Evolutionary conservation across 768 basidiomycete species (phyloP), one percentile per base, ranked within the genome.

Genomic region (Cystobasidium onofrii): DNA sequence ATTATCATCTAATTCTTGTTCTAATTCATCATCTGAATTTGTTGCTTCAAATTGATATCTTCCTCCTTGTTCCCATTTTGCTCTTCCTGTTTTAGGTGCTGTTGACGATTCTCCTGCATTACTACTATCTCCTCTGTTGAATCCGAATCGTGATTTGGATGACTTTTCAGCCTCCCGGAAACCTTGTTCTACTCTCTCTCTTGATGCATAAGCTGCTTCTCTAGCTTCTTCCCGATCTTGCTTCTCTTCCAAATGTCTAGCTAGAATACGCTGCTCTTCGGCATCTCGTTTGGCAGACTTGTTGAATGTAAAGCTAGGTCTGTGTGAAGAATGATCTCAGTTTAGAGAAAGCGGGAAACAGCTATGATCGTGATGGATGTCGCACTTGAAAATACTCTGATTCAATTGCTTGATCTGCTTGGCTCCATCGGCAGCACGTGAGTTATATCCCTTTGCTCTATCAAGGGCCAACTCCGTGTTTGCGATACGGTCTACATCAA

Each of bases 381-480:
- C 92, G 10, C 91, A 94, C 62, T 88, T 87, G 84, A 99, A 97
- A 80, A 99, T 98, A 44, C 91, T 93, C 39, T 88, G 86, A 81
- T 97, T 97, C 71, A 99, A 87, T 80, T 93, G 86, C 82, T 92
- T 94, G 70, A 99, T 87, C 81, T 98, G 94, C 75, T 88, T 88
- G 3, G 93, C 92, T 81, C 87, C 91, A 83, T 99, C 95, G 73
- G 89, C 89, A n/a, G 95, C 94, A 1, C 90, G 88, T 54, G 84
- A 83, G 36, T 90, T 89, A 81, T 94, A 88, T 17, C 89, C 89
- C 81, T 91, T 97, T 64, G 94, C 85, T 65, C 92, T 87, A 80
- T 97, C 95, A 69, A 98, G 86, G 82, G 97, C 91, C 73, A 91
- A 89, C 81, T 97, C 93, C 33, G 95, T 96, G 80, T 91, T 91